These are phyloP conservation scores for Ichthyophthirius multifiliis DNA, from an alignment of 169 alveolate species.

Conservation along the genomic window DNA sequence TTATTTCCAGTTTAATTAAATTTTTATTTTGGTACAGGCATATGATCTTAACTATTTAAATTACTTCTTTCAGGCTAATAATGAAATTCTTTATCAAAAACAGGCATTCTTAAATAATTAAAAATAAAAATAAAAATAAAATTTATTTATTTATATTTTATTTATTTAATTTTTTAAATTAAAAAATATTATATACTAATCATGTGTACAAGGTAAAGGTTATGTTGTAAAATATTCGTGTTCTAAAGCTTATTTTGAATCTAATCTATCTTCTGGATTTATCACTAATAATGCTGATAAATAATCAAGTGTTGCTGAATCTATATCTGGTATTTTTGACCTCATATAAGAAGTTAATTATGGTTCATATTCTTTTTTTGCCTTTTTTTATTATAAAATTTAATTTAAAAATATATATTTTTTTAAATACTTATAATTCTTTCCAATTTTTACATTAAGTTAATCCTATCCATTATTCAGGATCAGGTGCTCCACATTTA, in stretches of 20 bases:
- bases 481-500: conserved; percentile 56
- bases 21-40: neutral
- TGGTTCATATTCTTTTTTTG: neutral
- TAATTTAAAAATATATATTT: neutral
- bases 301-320: conserved; percentile 6
- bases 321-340: neutral
- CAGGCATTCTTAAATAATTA: conserved; percentile 15
- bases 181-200: neutral
- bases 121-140: too few relatives aligned
- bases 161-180: neutral
- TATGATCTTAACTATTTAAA: neutral
- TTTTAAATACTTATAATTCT: neutral
- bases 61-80: neutral
- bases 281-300: conserved; percentile 19
- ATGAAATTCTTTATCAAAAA: neutral
- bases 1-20: neutral
- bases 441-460: conserved; percentile 8
- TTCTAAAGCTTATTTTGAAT: conserved; percentile 44
- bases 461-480: conserved; percentile 51
- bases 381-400: conserved; percentile 1
- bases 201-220: conserved; percentile 15
- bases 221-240: conserved; percentile 31
- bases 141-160: neutral
- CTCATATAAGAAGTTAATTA: neutral
- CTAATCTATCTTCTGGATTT: conserved; percentile 41